Conservation (phyloP, 805 yeast species). For the Teunomyces funiuensis region DNA sequence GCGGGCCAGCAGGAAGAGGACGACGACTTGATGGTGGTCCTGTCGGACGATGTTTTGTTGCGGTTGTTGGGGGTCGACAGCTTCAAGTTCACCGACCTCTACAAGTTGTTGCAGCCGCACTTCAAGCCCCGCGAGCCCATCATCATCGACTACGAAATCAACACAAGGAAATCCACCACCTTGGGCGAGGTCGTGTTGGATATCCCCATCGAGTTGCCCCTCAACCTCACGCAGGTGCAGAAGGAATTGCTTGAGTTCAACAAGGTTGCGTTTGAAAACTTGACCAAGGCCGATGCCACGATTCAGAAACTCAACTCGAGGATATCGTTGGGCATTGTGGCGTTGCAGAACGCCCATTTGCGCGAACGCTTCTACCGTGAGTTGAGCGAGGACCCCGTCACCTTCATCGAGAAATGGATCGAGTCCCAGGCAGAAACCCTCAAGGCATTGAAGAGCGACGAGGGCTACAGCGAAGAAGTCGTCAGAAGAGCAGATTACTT, state of each 20-base stretch:
- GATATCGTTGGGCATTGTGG: conserved; percentile 49
- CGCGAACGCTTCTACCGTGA: conserved; percentile 78
- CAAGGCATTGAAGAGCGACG: conserved; percentile 85
- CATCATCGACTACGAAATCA: conserved; percentile 67
- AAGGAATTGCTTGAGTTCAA: conserved; percentile 36
- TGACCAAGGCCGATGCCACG: conserved; percentile 44
- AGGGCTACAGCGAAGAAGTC: conserved; percentile 82
- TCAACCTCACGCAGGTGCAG: conserved; percentile 35
- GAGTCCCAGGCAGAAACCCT: conserved; percentile 81
- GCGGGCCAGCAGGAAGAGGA: conserved; percentile 26
- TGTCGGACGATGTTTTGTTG: conserved; percentile 46
- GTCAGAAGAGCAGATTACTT: conserved; percentile 83
- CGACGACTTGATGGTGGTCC: conserved; percentile 34
- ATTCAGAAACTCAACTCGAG: conserved; percentile 44
- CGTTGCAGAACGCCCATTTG: conserved; percentile 54
- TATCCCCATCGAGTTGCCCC: conserved; percentile 49
- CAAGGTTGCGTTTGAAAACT: conserved; percentile 40
- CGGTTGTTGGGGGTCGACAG: conserved; percentile 49
- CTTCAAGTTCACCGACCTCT: conserved; percentile 68
- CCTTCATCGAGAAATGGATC: conserved; percentile 69
- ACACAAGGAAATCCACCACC: conserved; percentile 74
- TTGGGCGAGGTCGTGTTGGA: conserved; percentile 81
- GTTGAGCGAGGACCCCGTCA: conserved; percentile 73
- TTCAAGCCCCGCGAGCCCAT: conserved; percentile 85
- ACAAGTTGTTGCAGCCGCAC: conserved; percentile 63